Conservation (phyloP, 164 flowering plant genomes). For the Cinnamomum chago region DNA sequence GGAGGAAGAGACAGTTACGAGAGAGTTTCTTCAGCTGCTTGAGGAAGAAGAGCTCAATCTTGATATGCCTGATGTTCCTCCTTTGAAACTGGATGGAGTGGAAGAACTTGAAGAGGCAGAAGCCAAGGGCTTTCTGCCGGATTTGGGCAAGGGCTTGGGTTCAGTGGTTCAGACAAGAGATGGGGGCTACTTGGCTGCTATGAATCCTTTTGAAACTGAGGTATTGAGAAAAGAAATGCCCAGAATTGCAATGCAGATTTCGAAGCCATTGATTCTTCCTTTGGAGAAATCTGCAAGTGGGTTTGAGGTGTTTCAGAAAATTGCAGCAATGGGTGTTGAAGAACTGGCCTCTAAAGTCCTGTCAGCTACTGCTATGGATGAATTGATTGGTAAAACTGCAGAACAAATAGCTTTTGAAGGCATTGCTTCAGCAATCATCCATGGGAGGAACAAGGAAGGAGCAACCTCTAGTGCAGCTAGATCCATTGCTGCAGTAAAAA, state of each 20-base stretch:
- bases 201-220: constrained; percentile 55
- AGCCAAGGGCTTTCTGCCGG: constrained; percentile 49
- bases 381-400: constrained; percentile 77
- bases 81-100: constrained; percentile 23
- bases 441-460: constrained; percentile 79
- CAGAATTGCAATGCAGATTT: constrained; percentile 86
- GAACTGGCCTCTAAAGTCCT: constrained; percentile 50
- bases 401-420: constrained; percentile 97
- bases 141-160: constrained; percentile 83
- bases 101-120: constrained; percentile 36
- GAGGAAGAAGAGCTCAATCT: constrained; percentile 45
- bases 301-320: constrained; percentile 63
- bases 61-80: constrained; percentile 20
- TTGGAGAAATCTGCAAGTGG: constrained; percentile 38
- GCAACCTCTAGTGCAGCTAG: constrained; percentile 93
- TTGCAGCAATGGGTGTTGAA: constrained; percentile 64
- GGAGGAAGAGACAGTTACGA: constrained; percentile 85
- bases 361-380: constrained; percentile 70
- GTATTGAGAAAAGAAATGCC: constrained; percentile 68
- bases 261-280: constrained; percentile 59
- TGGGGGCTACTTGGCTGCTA: constrained; percentile 82
- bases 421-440: constrained; percentile 81
- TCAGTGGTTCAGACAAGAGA: constrained; percentile 84
- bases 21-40: constrained; percentile 85
- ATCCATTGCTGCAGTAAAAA: constrained; percentile 60